phyloP scores from a whole-genome alignment of 2,329 filamentous ascomycete genomes.

The Trichophyton simii region DNA sequence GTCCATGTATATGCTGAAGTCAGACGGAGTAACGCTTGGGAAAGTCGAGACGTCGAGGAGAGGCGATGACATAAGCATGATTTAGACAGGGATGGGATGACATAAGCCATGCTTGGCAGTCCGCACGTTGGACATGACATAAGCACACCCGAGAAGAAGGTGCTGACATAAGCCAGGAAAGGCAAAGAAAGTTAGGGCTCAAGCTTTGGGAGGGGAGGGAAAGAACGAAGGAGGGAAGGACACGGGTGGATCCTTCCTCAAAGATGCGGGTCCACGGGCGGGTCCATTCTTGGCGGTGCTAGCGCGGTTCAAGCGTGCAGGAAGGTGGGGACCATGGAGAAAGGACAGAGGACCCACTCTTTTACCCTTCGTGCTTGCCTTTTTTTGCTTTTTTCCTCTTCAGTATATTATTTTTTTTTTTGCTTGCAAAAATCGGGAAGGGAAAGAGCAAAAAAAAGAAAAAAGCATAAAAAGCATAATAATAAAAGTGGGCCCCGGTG shows the following conservation, averaged over 20 bases:
- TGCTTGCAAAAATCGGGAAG: neutral
- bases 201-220: neutral
- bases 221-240: neutral
- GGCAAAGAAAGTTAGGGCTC: neutral
- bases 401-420: neutral
- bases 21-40: too few relatives aligned
- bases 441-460: neutral
- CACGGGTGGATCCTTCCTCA: neutral
- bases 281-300: constrained; percentile 1
- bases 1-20: too few relatives aligned
- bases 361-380: neutral
- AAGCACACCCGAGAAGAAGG: neutral
- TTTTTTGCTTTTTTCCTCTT: neutral
- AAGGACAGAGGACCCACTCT: neutral
- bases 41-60: neutral
- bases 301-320: constrained; percentile 2
- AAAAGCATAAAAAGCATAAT: neutral
- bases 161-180: neutral
- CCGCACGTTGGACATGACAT: neutral
- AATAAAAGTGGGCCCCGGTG: neutral
- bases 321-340: neutral
- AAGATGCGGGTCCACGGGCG: neutral
- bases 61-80: neutral
- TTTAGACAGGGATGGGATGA: neutral
- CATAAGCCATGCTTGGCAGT: neutral